Evolutionary conservation across 179 eudicot species (phyloP), one percentile per base, ranked within the genome.

Genomic region (Sideroxylon spinosum): DNA sequence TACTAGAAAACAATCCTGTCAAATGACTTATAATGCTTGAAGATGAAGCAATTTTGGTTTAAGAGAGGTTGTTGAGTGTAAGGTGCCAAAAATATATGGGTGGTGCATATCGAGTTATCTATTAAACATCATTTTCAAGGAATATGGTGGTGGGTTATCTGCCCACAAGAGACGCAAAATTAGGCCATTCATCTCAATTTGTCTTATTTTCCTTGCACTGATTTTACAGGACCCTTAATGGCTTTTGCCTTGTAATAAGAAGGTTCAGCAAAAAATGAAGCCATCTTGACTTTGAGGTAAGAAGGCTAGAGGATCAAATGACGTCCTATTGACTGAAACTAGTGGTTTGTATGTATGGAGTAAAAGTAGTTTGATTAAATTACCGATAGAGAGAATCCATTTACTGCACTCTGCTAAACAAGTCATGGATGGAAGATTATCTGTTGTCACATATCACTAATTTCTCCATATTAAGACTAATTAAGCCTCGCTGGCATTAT

Each of bases 111-210:
- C 28, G 11, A 73, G 4, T 57, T 32, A 73, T 73, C 76, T 65
- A 57, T 32, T 49, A 55, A 73, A 56, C 76, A 4, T n/a, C 44
- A 7, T 55, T 56, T 59, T 19, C 48, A 28, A 57, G 50, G 50
- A 56, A 19, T 55, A 14, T n/a, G 65, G 76, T 56, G 65, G 76
- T 28, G 76, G 65, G 64, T 56, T 73, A 73, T 56, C 76, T 56
- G 28, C 64, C 76, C 63, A 57, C 49, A 73, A 28, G 49, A 25
- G 75, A 71, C 46, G 26, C 65, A 28, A 19, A 29, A 10, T 53
- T 52, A 6, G 61, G 28, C 61, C 22, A 52, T 26, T 71, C 22
- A 19, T 25, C 63, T 55, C 63, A 72, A 55, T 72, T 57, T 3
- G 25, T 44, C 26, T 23, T 49, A 16, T 71, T 37, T 68, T 8